Conservation (phyloP, 2,329 filamentous ascomycete genomes). For the Colletotrichum tamarilloi region DNA sequence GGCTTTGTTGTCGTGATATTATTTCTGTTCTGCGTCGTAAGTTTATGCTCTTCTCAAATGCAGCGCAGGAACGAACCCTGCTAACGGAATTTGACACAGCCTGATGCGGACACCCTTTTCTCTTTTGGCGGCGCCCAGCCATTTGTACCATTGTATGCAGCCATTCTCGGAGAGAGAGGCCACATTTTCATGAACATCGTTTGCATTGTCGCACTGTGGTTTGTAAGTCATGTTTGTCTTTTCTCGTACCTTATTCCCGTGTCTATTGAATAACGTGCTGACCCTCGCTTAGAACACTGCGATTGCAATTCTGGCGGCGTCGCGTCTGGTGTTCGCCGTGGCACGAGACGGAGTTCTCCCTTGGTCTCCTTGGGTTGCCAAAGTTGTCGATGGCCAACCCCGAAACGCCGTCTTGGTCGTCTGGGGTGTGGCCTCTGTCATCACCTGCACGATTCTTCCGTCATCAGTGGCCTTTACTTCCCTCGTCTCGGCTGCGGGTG, state of each 20-base stretch:
- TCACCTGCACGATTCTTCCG: conserved; percentile 69
- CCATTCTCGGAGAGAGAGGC: conserved; percentile 64
- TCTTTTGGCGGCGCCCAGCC: conserved; percentile 66
- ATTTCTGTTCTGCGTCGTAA: conserved; percentile 67
- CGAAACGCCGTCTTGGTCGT: conserved; percentile 70
- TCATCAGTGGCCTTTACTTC: conserved; percentile 65
- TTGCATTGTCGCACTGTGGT: conserved; percentile 61
- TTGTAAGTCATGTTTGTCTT: conserved; percentile 50
- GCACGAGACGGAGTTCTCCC: conserved; percentile 71
- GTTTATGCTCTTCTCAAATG: conserved; percentile 28
- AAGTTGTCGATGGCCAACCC: conserved; percentile 66
- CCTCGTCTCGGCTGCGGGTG: conserved; percentile 63
- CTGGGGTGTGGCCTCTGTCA: conserved; percentile 62
- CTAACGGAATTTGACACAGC: conserved; percentile 45
- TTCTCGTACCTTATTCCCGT: fast-evolving
- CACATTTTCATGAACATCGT: conserved; percentile 73
- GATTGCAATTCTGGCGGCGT: conserved; percentile 68
- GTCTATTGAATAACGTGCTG: not conserved
- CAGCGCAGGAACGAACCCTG: too few relatives aligned
- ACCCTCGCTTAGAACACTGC: conserved; percentile 60
- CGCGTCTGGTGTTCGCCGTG: conserved; percentile 71
- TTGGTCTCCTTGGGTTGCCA: conserved; percentile 67
- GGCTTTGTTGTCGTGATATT: conserved; percentile 67
- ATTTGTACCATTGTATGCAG: conserved; percentile 68
- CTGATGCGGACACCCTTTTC: conserved; percentile 63